phyloP scores from a whole-genome alignment of 257 asterid genomes.

The Solanum gracilifrons region DNA sequence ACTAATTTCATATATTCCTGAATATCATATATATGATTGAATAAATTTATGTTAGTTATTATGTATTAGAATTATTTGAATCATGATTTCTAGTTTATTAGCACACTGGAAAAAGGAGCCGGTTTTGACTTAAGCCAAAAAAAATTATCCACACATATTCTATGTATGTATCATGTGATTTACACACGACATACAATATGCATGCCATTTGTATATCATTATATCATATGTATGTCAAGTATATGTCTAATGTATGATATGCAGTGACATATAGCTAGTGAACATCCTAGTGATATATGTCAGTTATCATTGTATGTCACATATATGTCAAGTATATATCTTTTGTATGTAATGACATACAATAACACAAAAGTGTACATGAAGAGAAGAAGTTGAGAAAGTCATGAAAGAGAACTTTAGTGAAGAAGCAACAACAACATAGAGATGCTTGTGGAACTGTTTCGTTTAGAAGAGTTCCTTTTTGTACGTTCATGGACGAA shows the following conservation, averaged over 20 bases:
- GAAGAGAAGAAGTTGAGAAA: too few relatives aligned
- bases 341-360: background rate
- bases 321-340: too few relatives aligned
- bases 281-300: background rate
- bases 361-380: background rate
- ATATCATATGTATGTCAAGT: background rate
- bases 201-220: background rate
- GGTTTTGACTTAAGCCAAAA: fast-evolving
- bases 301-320: background rate
- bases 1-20: too few relatives aligned
- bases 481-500: background rate
- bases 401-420: background rate
- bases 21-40: too few relatives aligned
- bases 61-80: too few relatives aligned
- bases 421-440: background rate
- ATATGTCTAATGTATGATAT: background rate
- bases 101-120: too few relatives aligned
- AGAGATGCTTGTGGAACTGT: background rate
- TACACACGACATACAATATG: background rate
- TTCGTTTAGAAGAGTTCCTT: background rate
- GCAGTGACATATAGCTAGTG: background rate
- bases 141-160: background rate
- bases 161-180: background rate
- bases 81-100: too few relatives aligned
- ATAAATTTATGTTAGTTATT: too few relatives aligned